phyloP scores from a whole-genome alignment of 192 early-diverging fungal genomes.

The Umbelopsis sp. region DNA sequence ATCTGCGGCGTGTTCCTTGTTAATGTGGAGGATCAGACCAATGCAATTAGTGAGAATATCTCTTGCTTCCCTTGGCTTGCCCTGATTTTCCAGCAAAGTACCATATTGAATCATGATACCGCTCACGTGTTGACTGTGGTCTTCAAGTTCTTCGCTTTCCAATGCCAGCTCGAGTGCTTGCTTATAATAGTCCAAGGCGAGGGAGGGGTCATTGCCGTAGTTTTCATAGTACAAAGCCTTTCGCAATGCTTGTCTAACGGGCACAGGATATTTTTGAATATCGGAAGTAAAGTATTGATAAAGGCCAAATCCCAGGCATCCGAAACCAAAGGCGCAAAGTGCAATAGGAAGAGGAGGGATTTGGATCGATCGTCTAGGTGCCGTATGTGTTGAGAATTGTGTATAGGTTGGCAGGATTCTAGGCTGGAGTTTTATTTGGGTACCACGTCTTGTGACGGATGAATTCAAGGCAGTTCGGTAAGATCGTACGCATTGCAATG shows the following conservation, averaged over 20 bases:
- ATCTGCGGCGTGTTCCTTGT: neutral
- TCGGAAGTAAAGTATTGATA: conserved; percentile 54
- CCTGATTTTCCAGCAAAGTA: conserved; percentile 46
- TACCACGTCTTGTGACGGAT: no score
- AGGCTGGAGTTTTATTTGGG: no score
- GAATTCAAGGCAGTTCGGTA: neutral
- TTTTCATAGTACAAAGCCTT: conserved; percentile 59
- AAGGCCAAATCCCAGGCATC: conserved; percentile 42
- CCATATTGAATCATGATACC: conserved; percentile 64
- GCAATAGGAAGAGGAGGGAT: conserved; percentile 41
- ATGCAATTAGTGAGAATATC: conserved; percentile 34
- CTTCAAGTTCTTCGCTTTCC: conserved; percentile 40
- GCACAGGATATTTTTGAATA: conserved; percentile 54
- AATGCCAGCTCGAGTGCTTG: conserved; percentile 47
- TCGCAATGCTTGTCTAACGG: conserved; percentile 49
- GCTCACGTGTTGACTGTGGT: conserved; percentile 49
- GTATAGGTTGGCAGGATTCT: neutral
- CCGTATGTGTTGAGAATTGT: neutral
- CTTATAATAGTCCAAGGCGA: conserved; percentile 48
- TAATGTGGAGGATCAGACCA: neutral
- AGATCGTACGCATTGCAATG: neutral
- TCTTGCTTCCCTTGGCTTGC: conserved; percentile 44
- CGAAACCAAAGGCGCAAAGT: conserved; percentile 40
- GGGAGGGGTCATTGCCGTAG: conserved; percentile 43
- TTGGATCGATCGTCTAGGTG: conserved; percentile 6